Evolutionary conservation across 73 alveolate genomes (phyloP).

Genomic region (Uronychia binucleata): DNA sequence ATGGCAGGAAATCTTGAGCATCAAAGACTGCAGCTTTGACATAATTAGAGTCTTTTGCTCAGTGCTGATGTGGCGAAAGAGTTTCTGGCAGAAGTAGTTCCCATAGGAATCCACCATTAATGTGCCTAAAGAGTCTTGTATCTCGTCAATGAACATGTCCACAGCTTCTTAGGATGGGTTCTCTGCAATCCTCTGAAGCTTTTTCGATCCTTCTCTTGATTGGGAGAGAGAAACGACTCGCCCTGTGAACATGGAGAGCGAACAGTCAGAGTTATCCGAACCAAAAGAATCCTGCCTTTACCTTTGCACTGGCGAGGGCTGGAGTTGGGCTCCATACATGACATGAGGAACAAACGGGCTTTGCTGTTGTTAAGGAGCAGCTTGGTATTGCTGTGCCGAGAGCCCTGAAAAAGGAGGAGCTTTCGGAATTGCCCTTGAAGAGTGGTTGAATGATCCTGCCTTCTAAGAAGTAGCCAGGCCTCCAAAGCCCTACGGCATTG

Average conservation of each 20-base stretch:
- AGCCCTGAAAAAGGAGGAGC: too few relatives aligned
- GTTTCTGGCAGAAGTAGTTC: constrained; percentile 4
- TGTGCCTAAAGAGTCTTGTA: not conserved
- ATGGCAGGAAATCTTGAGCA: not conserved
- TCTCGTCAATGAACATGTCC: not conserved
- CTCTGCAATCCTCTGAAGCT: constrained; percentile 29
- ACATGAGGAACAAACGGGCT: too few relatives aligned
- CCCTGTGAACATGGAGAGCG: not conserved
- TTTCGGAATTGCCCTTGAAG: too few relatives aligned
- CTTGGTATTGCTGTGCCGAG: too few relatives aligned
- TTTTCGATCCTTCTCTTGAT: constrained; percentile 36
- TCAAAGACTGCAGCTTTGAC: not conserved
- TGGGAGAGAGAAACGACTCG: not conserved
- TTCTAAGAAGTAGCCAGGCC: too few relatives aligned
- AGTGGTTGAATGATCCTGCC: too few relatives aligned
- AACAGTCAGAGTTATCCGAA: not conserved
- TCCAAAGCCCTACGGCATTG: too few relatives aligned
- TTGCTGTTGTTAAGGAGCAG: too few relatives aligned
- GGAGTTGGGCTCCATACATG: too few relatives aligned
- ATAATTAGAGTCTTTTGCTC: not conserved
- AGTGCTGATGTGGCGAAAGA: not conserved
- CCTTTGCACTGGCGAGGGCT: too few relatives aligned
- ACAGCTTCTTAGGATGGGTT: constrained; percentile 35
- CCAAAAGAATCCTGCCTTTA: not conserved
- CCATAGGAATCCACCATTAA: constrained; percentile 5